Evolutionary conservation across 306 rosid species (phyloP).

Genomic region (Ormosia semicastrata): DNA sequence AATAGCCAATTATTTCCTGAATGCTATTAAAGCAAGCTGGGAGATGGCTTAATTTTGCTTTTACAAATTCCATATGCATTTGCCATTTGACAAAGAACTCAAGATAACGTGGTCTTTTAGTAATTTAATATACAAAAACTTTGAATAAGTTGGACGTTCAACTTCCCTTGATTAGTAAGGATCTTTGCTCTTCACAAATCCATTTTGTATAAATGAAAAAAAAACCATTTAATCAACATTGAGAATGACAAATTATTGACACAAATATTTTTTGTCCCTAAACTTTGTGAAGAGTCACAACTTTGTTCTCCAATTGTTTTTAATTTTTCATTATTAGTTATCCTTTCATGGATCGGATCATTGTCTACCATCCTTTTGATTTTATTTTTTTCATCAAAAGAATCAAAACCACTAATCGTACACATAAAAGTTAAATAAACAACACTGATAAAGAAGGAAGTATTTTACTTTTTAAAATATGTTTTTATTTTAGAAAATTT

Average conservation of each 20-base stretch:
- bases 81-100: neutral
- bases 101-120: neutral
- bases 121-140: no score
- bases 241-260: neutral
- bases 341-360: neutral
- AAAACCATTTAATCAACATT: neutral
- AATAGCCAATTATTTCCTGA: neutral
- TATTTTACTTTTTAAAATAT: neutral
- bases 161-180: neutral
- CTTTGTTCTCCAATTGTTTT: neutral
- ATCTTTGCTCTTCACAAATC: neutral
- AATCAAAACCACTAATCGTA: neutral
- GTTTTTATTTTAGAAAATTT: neutral
- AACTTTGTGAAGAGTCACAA: neutral
- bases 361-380: no score
- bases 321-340: neutral
- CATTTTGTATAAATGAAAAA: neutral
- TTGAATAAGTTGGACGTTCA: no score
- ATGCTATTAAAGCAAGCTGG: neutral
- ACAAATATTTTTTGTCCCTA: neutral
- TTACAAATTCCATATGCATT: neutral
- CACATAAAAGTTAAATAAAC: neutral
- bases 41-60: neutral
- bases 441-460: no score
- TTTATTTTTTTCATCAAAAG: no score